phyloP scores from a whole-genome alignment of 2,329 filamentous ascomycete species.

The Monosporascus sp. region DNA sequence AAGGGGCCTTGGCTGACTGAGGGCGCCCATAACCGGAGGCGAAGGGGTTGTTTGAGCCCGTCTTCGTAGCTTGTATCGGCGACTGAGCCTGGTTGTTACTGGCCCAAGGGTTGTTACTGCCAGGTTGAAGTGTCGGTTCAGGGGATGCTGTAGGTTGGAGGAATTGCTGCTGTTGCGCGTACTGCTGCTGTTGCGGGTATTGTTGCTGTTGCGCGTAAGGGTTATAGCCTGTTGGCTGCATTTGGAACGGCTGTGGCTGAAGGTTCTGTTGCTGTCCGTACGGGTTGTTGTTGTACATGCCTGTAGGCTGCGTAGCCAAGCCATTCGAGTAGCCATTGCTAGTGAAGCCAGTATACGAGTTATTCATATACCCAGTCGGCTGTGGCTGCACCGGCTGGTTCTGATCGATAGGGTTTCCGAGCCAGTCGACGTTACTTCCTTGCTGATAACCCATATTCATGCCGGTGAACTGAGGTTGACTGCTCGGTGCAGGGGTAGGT shows the following conservation, averaged over 20 bases:
- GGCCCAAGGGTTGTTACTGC: slow-evolving; percentile 94
- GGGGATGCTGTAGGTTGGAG: slow-evolving; percentile 39
- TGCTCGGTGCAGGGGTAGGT: slow-evolving; percentile 45
- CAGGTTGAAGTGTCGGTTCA: slow-evolving; percentile 64
- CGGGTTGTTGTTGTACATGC: slow-evolving; percentile 58
- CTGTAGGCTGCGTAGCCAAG: slow-evolving; percentile 62
- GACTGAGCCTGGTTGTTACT: slow-evolving; percentile 51
- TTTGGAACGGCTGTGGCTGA: slow-evolving; percentile 36
- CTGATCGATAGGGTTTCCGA: slow-evolving; percentile 86
- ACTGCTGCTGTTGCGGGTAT: slow-evolving; percentile 42
- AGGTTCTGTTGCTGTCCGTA: slow-evolving; percentile 50
- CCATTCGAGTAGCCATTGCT: slow-evolving; percentile 62
- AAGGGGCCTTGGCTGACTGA: slow-evolving; percentile 50
- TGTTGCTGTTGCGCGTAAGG: slow-evolving; percentile 46
- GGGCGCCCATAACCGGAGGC: slow-evolving; percentile 65
- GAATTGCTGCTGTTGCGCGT: slow-evolving; percentile 37
- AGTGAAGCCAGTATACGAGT: slow-evolving; percentile 50
- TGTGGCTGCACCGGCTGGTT: slow-evolving; percentile 69
- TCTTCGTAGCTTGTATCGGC: slow-evolving; percentile 73
- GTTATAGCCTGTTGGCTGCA: slow-evolving; percentile 50
- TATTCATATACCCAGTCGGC: slow-evolving; percentile 68
- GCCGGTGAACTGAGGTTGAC: slow-evolving; percentile 73
- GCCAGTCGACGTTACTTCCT: slow-evolving; percentile 93
- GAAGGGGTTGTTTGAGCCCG: slow-evolving; percentile 97
- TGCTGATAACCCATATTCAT: slow-evolving; percentile 98